phyloP scores from a whole-genome alignment of 176 grass and related monocot species.

The Phyllostachys edulis region DNA sequence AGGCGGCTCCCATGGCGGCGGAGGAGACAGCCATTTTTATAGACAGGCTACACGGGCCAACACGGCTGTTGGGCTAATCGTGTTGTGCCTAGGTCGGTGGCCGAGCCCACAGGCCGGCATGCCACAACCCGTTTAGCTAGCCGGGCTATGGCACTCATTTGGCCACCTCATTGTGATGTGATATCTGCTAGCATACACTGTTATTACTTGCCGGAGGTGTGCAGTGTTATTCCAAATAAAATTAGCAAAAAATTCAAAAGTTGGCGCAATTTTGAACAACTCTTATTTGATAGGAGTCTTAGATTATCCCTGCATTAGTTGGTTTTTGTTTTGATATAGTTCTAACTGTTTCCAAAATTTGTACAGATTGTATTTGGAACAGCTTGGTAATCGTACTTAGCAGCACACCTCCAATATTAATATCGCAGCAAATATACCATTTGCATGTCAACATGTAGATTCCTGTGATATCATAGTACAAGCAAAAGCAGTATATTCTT shows the following conservation, averaged over 20 bases:
- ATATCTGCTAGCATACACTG: background rate
- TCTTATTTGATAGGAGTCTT: background rate
- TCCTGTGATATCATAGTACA: background rate
- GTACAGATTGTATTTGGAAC: background rate
- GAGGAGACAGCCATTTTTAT: too few relatives aligned
- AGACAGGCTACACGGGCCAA: too few relatives aligned
- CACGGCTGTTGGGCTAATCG: too few relatives aligned
- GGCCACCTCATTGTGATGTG: too few relatives aligned
- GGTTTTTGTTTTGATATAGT: background rate
- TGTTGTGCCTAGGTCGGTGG: too few relatives aligned
- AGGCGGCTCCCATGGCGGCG: too few relatives aligned
- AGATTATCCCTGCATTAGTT: slow-evolving; percentile 3
- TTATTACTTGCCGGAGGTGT: background rate
- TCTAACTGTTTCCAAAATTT: background rate
- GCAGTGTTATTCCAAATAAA: background rate
- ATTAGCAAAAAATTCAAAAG: slow-evolving; percentile 2
- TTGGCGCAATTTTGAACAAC: background rate
- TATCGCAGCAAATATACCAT: background rate
- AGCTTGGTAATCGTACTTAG: slow-evolving; percentile 2
- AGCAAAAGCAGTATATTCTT: background rate
- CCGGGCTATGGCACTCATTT: too few relatives aligned
- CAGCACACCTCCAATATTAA: background rate
- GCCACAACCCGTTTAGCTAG: too few relatives aligned
- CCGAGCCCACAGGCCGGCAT: too few relatives aligned
- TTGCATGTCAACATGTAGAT: slow-evolving; percentile 9